These are phyloP conservation scores for Coix lacrymajobi DNA, from an alignment of 176 grass and related monocot genomes.

Conservation along the genomic window DNA sequence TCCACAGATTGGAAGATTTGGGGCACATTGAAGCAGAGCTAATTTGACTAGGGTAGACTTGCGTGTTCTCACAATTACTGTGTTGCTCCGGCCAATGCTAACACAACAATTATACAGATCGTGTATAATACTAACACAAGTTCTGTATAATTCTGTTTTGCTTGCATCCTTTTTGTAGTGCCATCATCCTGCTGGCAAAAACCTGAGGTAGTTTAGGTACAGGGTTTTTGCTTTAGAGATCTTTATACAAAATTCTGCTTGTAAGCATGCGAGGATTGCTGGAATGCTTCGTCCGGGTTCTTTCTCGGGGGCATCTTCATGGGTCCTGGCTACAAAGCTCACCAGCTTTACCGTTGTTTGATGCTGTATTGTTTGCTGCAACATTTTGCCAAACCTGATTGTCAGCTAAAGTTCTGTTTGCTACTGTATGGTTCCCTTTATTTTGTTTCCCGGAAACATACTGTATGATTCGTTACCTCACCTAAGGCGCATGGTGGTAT, in stretches of 20 bases:
- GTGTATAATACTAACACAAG: neutral
- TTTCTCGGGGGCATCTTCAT: neutral
- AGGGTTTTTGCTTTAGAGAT: neutral
- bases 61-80: neutral
- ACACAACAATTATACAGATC: too few species aligned
- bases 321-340: neutral
- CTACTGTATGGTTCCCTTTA: too few species aligned
- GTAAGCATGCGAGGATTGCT: neutral
- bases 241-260: neutral
- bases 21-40: neutral
- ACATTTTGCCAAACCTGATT: neutral
- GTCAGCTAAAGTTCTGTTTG: too few species aligned
- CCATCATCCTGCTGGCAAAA: neutral
- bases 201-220: slow-evolving; percentile 8
- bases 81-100: neutral
- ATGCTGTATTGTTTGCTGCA: neutral
- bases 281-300: neutral
- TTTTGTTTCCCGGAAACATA: too few species aligned
- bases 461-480: neutral
- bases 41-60: neutral
- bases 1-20: neutral
- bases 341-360: neutral
- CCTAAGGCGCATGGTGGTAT: neutral
- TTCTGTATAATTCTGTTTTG: neutral
- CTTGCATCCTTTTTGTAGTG: slow-evolving; percentile 8